Base-by-base conservation (phyloP, 2,329 filamentous ascomycete species). In the Fusarium zealandicum region DNA sequence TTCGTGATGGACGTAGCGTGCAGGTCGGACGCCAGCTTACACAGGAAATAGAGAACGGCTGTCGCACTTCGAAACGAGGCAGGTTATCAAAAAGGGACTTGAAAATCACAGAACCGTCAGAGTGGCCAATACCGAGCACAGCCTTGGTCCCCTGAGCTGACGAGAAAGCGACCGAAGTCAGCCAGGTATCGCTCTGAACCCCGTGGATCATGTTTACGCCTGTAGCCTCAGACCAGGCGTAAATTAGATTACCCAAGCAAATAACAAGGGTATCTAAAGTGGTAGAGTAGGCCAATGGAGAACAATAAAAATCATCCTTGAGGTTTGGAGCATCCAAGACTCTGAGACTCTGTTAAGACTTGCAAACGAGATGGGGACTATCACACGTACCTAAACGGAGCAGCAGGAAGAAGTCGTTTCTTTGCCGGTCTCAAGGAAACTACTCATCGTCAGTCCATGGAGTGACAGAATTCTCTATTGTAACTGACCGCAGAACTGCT, bases 281-380 rank as follows among this genome's bases (percentile, higher is more conserved):
- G 33, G 82, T 73, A 0, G 89, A 96, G 72, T 96, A 98, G 9
- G 95, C 92, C 47, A 99, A 80, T 3, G 93, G 82, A 0, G 93
- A 95, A 75, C 92, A 97, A 72, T 99, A 99, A 72, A 93, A 99
- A 73, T 99, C 93, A 67, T 98, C 92, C 51, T 92, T 86, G n/a
- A 98, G 79, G 44, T 86, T 85, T 3, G 93, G 92, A 8, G 93
- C 93, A 75, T 97, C 92, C 5, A 99, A 81, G 6, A 97, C 90
- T 75, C 86, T 89, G 58, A 12, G 27, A 4, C 12, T 9, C 18
- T 52, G 67, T 80, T 50, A 81, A 81, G 70, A 36, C 47, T 7
- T 11, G n/a, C 4, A n/a, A n/a, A 25, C 48, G 38, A 14, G 6
- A 25, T 16, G 11, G 41, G 76, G 82, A 22, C 9, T n/a, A 14